phyloP scores from a whole-genome alignment of 2,329 filamentous ascomycete genomes.

The Aspergillus flavus region DNA sequence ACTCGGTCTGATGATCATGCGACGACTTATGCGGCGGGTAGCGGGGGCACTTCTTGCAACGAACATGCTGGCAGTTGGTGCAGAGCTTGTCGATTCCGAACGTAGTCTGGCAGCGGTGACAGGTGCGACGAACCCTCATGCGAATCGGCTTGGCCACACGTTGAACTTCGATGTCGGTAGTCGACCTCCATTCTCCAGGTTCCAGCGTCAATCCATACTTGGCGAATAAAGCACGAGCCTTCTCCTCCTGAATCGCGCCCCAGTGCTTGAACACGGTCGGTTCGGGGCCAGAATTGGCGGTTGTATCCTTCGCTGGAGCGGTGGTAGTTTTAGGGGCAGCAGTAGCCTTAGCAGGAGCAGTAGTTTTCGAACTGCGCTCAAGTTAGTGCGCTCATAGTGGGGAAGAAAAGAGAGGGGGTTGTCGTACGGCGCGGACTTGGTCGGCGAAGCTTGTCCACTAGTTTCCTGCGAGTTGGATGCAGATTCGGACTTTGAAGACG shows the following conservation, averaged over 20 bases:
- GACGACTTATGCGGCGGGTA: slow-evolving; percentile 67
- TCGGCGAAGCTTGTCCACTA: slow-evolving; percentile 15
- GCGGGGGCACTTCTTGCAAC: slow-evolving; percentile 79
- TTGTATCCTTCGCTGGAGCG: slow-evolving; percentile 11
- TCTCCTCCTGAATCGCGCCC: slow-evolving; percentile 45
- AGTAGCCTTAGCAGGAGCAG: background rate
- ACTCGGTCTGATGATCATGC: slow-evolving; percentile 53
- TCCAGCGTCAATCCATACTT: slow-evolving; percentile 51
- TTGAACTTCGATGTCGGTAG: slow-evolving; percentile 37
- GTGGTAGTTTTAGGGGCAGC: background rate
- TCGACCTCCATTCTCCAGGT: slow-evolving; percentile 45
- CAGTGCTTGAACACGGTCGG: slow-evolving; percentile 34
- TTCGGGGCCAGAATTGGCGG: slow-evolving; percentile 15
- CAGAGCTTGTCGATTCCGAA: slow-evolving; percentile 77
- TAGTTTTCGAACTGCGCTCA: background rate
- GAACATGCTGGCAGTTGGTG: slow-evolving; percentile 72
- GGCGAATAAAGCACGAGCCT: slow-evolving; percentile 48
- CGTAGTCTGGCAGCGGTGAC: slow-evolving; percentile 75
- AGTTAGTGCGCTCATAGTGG: background rate
- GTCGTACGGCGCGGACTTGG: slow-evolving; percentile 18
- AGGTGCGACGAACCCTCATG: slow-evolving; percentile 59
- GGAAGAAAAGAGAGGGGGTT: background rate
- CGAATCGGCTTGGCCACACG: slow-evolving; percentile 50
- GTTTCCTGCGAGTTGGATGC: slow-evolving; percentile 22
- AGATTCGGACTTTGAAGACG: slow-evolving; percentile 33